Base-by-base conservation (phyloP, 495 filamentous ascomycete species). In the Durotheca rogersii region DNA sequence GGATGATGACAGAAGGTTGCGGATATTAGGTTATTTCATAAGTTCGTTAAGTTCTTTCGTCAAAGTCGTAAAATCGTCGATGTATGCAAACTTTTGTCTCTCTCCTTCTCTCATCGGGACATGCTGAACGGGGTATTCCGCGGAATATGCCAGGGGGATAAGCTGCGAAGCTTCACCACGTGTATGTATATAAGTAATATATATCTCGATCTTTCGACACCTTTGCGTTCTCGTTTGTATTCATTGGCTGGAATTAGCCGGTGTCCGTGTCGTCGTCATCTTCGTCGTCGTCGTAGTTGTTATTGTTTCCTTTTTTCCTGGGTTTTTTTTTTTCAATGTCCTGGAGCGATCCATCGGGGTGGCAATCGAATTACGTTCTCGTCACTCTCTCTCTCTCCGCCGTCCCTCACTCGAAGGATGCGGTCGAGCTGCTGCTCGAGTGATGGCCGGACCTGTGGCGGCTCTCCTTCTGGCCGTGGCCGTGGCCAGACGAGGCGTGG, bases 341-440 rank as follows among this genome's bases (percentile, higher is more conserved):
- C n/a, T n/a, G n/a, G n/a, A n/a, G 42, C 42, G 33, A 43, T 47
- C 54, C 53, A 30, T 34, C 41, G 44, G 51, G 18, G 29, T 29
- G 50, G 47, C 35, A 35, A 31, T 37, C 20, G 34, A 25, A n/a
- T n/a, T n/a, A n/a, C n/a, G n/a, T n/a, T n/a, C n/a, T n/a, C n/a
- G n/a, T n/a, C n/a, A n/a, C n/a, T n/a, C n/a, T n/a, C n/a, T 49
- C 34, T 44, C 18, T 25, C 2, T 32, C 33, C 21, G 37, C 15
- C 34, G 33, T 54, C 62, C 45, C 52, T 73, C 65, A 77, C 59
- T 77, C 74, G 53, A 73, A 72, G 32, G 78, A 81, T 52, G 74
- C 61, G 57, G 76, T 80, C 58, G 78, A 81, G 72, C 75, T 78
- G 71, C 74, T 79, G 72, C 76, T 80, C 46, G 76, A 78, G 61